Percentiles rank a stretch among this genome's conserved stretches.
Conservation (phyloP, 805 yeast genomes). For the Wickerhamiella slavikovae region DNA sequence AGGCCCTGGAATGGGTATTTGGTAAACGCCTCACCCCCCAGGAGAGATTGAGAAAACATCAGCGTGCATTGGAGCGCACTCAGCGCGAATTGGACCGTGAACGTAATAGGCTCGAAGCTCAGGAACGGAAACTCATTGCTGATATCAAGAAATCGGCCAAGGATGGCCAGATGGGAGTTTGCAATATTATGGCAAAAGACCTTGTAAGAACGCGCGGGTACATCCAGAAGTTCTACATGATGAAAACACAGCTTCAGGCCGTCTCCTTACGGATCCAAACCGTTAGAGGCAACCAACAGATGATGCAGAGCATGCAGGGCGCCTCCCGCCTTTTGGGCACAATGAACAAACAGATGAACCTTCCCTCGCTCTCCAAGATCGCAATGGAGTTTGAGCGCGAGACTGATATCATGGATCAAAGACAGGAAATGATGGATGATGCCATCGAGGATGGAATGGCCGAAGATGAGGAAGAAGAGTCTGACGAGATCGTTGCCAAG, state of each 20-base stretch:
- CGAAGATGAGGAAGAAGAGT: conserved; percentile 67
- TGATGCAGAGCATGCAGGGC: conserved; percentile 86
- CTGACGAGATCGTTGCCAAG: conserved; percentile 74
- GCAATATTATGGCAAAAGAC: conserved; percentile 91
- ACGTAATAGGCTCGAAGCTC: conserved; percentile 63
- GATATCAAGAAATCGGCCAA: conserved; percentile 89
- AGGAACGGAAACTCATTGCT: conserved; percentile 66
- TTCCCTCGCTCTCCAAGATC: conserved; percentile 71
- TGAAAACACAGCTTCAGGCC: conserved; percentile 93
- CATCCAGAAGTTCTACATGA: conserved; percentile 68
- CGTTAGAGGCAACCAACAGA: conserved; percentile 82
- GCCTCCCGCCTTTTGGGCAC: conserved; percentile 71
- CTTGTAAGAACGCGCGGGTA: conserved; percentile 69
- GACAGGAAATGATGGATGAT: conserved; percentile 97
- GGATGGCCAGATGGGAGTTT: conserved; percentile 69
- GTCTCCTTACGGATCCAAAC: conserved; percentile 80
- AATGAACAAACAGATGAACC: conserved; percentile 77
- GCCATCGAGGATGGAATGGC: conserved; percentile 95
- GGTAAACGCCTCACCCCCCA: conserved; percentile 89
- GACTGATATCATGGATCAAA: conserved; percentile 92
- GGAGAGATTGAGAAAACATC: conserved; percentile 85
- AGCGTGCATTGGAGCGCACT: conserved; percentile 82
- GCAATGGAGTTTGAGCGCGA: conserved; percentile 92
- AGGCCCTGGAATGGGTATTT: conserved; percentile 80
- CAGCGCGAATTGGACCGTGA: conserved; percentile 88